Evolutionary conservation across 2,329 filamentous ascomycete species (phyloP).

Genomic region (Escovopsis sp.): DNA sequence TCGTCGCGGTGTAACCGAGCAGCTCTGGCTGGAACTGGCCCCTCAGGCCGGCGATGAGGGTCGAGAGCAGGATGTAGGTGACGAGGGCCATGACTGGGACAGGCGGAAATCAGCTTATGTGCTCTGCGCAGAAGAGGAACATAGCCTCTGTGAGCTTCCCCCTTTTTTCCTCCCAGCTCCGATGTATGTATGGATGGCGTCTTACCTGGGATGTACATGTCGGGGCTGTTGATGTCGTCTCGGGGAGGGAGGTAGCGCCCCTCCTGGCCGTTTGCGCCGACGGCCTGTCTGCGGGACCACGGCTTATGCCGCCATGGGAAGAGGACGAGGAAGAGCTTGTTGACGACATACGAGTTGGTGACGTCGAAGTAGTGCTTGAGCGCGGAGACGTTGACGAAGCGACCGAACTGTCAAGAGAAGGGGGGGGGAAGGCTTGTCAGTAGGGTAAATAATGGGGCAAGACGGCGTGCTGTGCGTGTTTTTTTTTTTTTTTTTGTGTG

Average conservation of each 20-base stretch:
- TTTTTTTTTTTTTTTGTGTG: too few relatives aligned
- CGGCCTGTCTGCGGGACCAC: constrained; percentile 81
- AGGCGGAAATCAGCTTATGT: constrained; percentile 9
- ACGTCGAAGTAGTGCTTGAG: constrained; percentile 99
- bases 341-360: constrained; percentile 89
- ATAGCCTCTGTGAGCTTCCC: neutral
- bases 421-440: too few relatives aligned
- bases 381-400: constrained; percentile 80
- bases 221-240: constrained; percentile 92
- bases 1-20: constrained; percentile 75
- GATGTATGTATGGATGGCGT: neutral
- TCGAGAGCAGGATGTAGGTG: constrained; percentile 90
- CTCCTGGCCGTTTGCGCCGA: constrained; percentile 53
- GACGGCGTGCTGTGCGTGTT: too few relatives aligned
- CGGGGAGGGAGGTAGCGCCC: constrained; percentile 78
- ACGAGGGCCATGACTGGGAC: constrained; percentile 75
- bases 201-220: constrained; percentile 87
- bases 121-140: neutral
- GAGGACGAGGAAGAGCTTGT: constrained; percentile 83
- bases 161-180: neutral
- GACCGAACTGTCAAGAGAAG: constrained; percentile 30
- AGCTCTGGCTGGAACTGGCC: constrained; percentile 91
- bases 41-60: constrained; percentile 74
- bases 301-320: constrained; percentile 97
- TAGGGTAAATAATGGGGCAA: too few relatives aligned